These are phyloP conservation scores for Alternaria atra DNA, from an alignment of 2,329 filamentous ascomycete species.

Conservation along the genomic window DNA sequence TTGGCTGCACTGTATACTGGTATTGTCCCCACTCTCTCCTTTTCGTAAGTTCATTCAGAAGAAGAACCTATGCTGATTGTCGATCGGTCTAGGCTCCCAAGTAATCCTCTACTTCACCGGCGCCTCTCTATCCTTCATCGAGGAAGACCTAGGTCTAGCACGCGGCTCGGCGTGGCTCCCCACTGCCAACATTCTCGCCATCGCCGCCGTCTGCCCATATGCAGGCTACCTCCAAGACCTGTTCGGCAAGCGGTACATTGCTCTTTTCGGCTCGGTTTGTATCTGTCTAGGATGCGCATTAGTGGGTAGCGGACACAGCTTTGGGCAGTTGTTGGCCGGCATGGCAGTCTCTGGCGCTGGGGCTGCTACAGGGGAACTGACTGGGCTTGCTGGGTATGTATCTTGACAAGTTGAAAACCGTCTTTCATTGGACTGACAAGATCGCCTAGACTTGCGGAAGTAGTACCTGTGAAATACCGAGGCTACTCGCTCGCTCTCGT, in stretches of 20 bases:
- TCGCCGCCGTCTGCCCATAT: slow-evolving; percentile 46
- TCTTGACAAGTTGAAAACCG: too few species aligned
- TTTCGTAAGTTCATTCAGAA: background rate
- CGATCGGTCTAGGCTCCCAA: slow-evolving; percentile 37
- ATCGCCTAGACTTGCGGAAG: slow-evolving; percentile 39
- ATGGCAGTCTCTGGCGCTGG: slow-evolving; percentile 48
- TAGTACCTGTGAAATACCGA: slow-evolving; percentile 46
- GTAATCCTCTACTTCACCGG: slow-evolving; percentile 48
- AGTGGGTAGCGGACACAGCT: slow-evolving; percentile 40
- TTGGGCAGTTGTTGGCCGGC: slow-evolving; percentile 46
- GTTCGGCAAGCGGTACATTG: slow-evolving; percentile 49
- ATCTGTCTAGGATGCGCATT: slow-evolving; percentile 44
- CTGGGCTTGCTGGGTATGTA: slow-evolving; percentile 46
- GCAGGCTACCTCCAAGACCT: slow-evolving; percentile 50
- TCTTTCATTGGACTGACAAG: slow-evolving; percentile 6
- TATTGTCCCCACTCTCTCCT: background rate
- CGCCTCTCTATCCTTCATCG: slow-evolving; percentile 44
- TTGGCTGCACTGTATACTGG: slow-evolving; percentile 51
- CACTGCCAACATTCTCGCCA: slow-evolving; percentile 48
- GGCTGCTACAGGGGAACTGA: slow-evolving; percentile 47
- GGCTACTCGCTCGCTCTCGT: slow-evolving; percentile 46
- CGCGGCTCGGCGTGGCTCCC: slow-evolving; percentile 43
- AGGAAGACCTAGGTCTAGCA: slow-evolving; percentile 34
- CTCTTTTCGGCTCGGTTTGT: slow-evolving; percentile 42
- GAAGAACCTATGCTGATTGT: background rate